A percentile compares a stretch with the other conserved stretches of the same genome.
phyloP scores from a whole-genome alignment of 305 asterid species.

The Fraxinus baroniana region DNA sequence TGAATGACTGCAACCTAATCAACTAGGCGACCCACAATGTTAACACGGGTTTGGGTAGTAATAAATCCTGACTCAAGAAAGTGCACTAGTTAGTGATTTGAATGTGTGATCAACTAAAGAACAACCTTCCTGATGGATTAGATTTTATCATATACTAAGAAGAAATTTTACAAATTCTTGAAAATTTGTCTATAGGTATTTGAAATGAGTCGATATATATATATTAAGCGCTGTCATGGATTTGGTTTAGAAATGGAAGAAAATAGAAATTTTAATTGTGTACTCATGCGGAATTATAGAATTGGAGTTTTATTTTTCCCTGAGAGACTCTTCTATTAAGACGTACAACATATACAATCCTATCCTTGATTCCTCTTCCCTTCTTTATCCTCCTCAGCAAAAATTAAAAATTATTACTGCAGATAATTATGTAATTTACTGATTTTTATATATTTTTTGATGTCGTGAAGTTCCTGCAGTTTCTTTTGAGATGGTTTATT shows the following conservation, averaged over 20 bases:
- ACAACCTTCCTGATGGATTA: background rate
- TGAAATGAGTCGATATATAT: background rate
- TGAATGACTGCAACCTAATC: background rate
- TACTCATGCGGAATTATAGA: background rate
- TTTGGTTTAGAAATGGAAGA: background rate
- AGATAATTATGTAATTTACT: background rate
- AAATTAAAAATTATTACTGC: background rate
- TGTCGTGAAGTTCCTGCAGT: background rate
- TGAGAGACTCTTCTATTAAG: background rate
- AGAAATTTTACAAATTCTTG: background rate
- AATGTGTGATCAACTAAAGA: background rate
- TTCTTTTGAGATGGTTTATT: constrained; percentile 10
- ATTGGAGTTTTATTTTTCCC: background rate
- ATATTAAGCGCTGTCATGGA: background rate
- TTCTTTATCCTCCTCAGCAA: background rate
- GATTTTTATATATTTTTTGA: background rate
- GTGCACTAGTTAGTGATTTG: background rate
- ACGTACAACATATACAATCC: background rate
- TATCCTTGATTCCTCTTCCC: background rate
- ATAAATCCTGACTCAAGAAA: background rate
- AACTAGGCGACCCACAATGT: background rate
- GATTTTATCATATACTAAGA: background rate
- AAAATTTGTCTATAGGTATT: background rate
- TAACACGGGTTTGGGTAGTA: background rate
- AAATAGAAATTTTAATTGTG: background rate